Conservation (phyloP, 352 stramenopile species). For the Peronospora tabacina region DNA sequence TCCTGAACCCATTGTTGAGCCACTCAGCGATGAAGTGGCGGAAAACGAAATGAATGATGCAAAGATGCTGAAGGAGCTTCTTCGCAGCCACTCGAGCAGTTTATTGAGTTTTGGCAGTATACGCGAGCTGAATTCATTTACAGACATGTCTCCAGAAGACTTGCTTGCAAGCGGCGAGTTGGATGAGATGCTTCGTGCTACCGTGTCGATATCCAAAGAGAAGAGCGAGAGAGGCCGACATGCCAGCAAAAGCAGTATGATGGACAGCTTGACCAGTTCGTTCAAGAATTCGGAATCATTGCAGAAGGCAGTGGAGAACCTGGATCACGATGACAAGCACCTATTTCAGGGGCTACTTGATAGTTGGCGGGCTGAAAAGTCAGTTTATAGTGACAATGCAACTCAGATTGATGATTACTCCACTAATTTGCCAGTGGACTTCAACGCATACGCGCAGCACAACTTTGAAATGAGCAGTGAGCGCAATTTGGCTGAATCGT, state of each 20-base stretch:
- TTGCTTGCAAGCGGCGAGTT: constrained; percentile 69
- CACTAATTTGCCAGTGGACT: constrained; percentile 37
- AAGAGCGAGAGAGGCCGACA: constrained; percentile 10
- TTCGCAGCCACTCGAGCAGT: constrained; percentile 57
- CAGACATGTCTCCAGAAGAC: constrained; percentile 71
- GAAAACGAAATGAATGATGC: constrained; percentile 57
- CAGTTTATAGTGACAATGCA: constrained; percentile 6
- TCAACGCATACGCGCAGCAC: constrained; percentile 27
- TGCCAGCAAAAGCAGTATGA: constrained; percentile 22
- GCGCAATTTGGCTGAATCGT: constrained; percentile 35
- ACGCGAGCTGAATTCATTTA: constrained; percentile 45
- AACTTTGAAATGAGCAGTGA: constrained; percentile 29
- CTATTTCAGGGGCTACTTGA: constrained; percentile 65
- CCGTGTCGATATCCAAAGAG: constrained; percentile 61
- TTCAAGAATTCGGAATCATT: constrained; percentile 52
- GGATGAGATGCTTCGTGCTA: constrained; percentile 67
- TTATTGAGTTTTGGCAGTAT: constrained; percentile 59
- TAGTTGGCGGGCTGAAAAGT: constrained; percentile 31
- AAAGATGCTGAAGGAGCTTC: constrained; percentile 58
- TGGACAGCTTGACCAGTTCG: constrained; percentile 45
- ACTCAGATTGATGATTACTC: constrained; percentile 23
- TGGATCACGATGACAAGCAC: constrained; percentile 58
- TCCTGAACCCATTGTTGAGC: constrained; percentile 59
- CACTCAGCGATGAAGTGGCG: constrained; percentile 43
- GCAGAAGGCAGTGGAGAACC: constrained; percentile 42